Evolutionary conservation across 345 rosid species (phyloP), one percentile per base, ranked within the genome.

Genomic region (Erysimum cheiranthoides): DNA sequence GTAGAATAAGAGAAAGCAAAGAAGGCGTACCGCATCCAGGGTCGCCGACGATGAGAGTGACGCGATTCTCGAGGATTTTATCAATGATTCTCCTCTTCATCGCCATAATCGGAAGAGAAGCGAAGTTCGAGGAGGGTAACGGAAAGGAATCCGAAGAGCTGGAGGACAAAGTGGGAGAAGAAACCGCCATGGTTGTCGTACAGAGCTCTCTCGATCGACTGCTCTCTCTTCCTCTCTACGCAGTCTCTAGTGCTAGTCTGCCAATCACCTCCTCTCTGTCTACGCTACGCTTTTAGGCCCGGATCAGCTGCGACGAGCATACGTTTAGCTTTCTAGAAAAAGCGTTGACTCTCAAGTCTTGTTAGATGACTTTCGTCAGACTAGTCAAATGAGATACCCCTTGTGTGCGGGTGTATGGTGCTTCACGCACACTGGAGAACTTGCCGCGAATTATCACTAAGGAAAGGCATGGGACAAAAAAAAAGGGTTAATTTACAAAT

Each of bases 11-110:
- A 12, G 43, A 17, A 25, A 28, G 16, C 18, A 56, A n/a, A 47
- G 3, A 21, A 45, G 3, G 49, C 7, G 31, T 83, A 91, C 97
- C 98, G 84, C 97, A 94, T 67, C 98, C 98, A 16, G 98, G 86
- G 28, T 91, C 97, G 68, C 97, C 98, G 73, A 94, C 86, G 61
- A 91, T 90, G 70, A 94, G 93, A 76, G 98, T 94, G 80, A 94
- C 98, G 78, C 96, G 96, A 89, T 91, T 94, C 74, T 87, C 88
- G 70, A 75, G 65, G 70, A 91, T 83, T 82, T 94, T 94, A 45
- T 91, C 97, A 70, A 91, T 84, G 76, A 94, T 91, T 71, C 75
- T 91, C 77, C 68, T 78, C 66, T 79, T 84, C 69, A 89, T 82
- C 30, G 91, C 82, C 90, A 83, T 73, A 42, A 91, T 80, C 0